Base-by-base conservation (phyloP, 495 filamentous ascomycete genomes). In the Talaromyces borbonicus region DNA sequence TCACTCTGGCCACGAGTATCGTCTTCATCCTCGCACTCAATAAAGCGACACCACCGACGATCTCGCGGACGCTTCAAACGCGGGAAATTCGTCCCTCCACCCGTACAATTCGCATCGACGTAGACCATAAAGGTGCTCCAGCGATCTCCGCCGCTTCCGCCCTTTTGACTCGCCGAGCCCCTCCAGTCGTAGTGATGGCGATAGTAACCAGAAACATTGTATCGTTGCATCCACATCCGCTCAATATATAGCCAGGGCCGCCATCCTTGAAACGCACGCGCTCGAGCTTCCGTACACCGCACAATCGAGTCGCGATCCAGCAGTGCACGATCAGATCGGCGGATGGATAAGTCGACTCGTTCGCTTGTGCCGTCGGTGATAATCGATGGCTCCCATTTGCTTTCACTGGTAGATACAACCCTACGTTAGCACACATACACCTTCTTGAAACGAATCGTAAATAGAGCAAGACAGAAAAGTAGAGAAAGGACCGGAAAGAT, bases 221-320 rank as follows among this genome's bases (percentile, higher is more conserved):
- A 81, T 36, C 71, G 69, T 52, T 83, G 79, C 0, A 69, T 69
- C 70, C 74, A 77, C 58, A 81, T 70, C 43, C 69, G 68, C 58
- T 83, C 78, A 60, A 82, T 77, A 50, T 73, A 75, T 0, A 79
- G 66, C 40, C 77, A 54, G 9, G 68, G 65, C 1, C 67, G 66
- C 77, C 77, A 83, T 58, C 84, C 84, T 50, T 86, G 83, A 60
- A 88, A 82, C n/a, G 67, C 41, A 8, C 78, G 69, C 7, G 84
- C 84, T 29, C 84, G 81, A 22, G 71, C 62, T 52, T 84, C 80
- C 48, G 87, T 76, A 63, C 84, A 87, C 25, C 76, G 73, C 3
- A 85, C 78, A 1, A 74, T 65, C 30, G 65, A 54, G 58, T 83
- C 75, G 57, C 76, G 75, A 19, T 68, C 63, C 32, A 82, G 66